Conservation (phyloP, 2,329 filamentous ascomycete genomes). For the Phoma sp. region DNA sequence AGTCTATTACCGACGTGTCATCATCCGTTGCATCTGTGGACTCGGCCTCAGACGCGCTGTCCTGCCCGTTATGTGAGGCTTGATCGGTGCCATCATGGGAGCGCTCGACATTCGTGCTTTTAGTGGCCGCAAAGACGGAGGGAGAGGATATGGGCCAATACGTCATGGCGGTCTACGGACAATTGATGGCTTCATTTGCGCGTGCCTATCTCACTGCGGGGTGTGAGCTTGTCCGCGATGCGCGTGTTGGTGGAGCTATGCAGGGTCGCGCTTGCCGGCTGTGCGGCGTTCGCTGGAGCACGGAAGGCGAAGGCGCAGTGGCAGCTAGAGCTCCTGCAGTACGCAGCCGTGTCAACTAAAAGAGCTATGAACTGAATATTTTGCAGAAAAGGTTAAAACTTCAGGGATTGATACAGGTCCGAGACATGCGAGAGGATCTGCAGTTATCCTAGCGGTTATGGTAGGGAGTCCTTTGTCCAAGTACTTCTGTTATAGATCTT, state of each 20-base stretch:
- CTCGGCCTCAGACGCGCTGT: slow-evolving; percentile 19
- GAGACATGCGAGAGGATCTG: no score
- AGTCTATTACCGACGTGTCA: slow-evolving; percentile 7
- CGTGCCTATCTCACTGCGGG: slow-evolving; percentile 42
- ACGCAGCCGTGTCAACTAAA: not conserved
- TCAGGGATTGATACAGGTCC: no score
- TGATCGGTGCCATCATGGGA: slow-evolving; percentile 64
- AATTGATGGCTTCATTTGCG: slow-evolving; percentile 46
- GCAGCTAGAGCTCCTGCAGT: slow-evolving; percentile 6
- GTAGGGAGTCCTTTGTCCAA: no score
- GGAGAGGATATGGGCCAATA: slow-evolving; percentile 91
- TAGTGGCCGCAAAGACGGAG: slow-evolving; percentile 80
- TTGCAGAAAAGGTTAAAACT: no score
- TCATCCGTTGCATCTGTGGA: slow-evolving; percentile 18
- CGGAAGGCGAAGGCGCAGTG: slow-evolving; percentile 18
- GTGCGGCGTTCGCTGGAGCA: slow-evolving; percentile 18
- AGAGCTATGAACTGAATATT: not conserved
- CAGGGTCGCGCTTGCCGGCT: slow-evolving; percentile 25
- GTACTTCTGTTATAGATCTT: no score
- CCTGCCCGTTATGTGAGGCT: slow-evolving; percentile 28
- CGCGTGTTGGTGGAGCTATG: slow-evolving; percentile 31
- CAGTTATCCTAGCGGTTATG: no score
- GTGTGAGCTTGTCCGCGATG: slow-evolving; percentile 26
- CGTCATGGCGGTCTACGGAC: slow-evolving; percentile 63
- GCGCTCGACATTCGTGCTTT: slow-evolving; percentile 62